phyloP scores from a whole-genome alignment of 116 monocot genomes.

The Phalaenopsis hybrid region DNA sequence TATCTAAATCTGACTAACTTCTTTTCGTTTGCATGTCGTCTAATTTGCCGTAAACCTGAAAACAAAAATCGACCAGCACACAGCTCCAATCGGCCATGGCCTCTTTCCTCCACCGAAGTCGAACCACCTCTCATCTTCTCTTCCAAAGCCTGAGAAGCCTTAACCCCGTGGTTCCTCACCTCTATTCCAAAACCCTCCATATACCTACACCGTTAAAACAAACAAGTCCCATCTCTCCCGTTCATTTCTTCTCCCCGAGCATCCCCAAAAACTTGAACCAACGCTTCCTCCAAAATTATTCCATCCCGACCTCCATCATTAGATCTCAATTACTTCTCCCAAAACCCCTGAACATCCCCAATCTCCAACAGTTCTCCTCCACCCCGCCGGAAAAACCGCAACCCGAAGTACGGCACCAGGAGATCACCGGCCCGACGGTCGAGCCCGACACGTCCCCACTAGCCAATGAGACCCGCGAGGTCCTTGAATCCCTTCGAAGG shows the following conservation, averaged over 20 bases:
- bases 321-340: not conserved
- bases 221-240: not conserved
- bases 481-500: slow-evolving; percentile 43
- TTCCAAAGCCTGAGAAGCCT: slow-evolving; percentile 9
- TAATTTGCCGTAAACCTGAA: no score
- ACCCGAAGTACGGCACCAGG: slow-evolving; percentile 55
- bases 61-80: no score
- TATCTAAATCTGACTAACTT: no score
- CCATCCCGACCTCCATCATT: no score
- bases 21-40: no score
- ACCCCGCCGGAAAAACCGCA: slow-evolving; percentile 7
- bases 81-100: slow-evolving; percentile 10
- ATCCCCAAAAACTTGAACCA: not conserved
- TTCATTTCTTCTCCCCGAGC: not conserved
- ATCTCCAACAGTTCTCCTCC: slow-evolving; percentile 11
- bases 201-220: not conserved
- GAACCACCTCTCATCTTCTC: slow-evolving; percentile 7
- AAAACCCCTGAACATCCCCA: no score
- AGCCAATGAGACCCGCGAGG: slow-evolving; percentile 81
- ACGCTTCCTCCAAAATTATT: not conserved
- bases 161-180: not conserved
- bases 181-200: slow-evolving; percentile 5
- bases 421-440: slow-evolving; percentile 89
- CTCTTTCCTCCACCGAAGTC: slow-evolving; percentile 15
- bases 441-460: slow-evolving; percentile 74